Conservation (phyloP, 2,329 filamentous ascomycete genomes). For the Neonectria sp. region DNA sequence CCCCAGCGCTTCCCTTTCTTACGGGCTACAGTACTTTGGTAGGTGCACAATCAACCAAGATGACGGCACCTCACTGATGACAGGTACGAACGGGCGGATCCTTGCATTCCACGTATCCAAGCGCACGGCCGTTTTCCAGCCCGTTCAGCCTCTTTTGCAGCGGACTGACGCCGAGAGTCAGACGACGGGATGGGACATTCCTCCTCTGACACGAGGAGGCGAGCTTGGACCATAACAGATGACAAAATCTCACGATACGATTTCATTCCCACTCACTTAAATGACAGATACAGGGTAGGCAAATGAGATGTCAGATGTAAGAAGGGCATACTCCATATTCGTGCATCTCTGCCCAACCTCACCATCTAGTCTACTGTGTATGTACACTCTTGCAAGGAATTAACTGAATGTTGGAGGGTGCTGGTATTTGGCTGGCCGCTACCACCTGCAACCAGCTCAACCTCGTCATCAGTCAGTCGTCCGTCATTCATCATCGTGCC, state of each 20-base stretch:
- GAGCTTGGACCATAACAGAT: conserved; percentile 10
- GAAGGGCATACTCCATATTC: too few species aligned
- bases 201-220: conserved; percentile 11
- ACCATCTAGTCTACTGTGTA: not conserved
- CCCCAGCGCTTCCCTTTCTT: too few species aligned
- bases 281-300: not conserved
- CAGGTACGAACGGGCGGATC: not conserved
- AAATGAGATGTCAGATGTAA: not conserved
- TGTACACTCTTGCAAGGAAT: not conserved
- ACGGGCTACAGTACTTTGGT: too few species aligned
- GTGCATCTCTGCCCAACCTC: not conserved
- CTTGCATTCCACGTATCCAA: not conserved
- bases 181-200: conserved; percentile 15
- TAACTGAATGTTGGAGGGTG: too few species aligned
- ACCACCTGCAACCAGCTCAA: not conserved
- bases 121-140: not conserved
- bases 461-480: not conserved
- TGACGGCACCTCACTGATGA: not conserved
- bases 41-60: not conserved
- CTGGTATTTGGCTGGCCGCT: not conserved
- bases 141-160: not conserved
- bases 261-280: too few species aligned
- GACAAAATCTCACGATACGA: too few species aligned
- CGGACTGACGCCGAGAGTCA: conserved; percentile 2
- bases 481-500: not conserved